Conservation (phyloP, 164 flowering plant species). For the Annona squamosa region DNA sequence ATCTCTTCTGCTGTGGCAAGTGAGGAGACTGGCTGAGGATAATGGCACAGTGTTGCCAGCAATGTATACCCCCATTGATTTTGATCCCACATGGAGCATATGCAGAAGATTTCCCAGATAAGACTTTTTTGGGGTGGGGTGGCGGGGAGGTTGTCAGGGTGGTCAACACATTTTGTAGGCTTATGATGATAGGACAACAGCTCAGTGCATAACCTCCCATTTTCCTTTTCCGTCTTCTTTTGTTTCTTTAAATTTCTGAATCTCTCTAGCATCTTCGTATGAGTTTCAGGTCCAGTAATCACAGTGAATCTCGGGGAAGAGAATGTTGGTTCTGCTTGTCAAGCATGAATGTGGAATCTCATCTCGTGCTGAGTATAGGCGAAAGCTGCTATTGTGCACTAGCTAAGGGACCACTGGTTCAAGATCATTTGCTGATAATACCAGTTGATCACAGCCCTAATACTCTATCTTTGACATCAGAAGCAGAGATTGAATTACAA, state of each 20-base stretch:
- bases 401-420: constrained; percentile 82
- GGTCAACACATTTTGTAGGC: no score
- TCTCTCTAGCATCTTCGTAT: constrained; percentile 4
- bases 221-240: not conserved
- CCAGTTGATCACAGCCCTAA: constrained; percentile 77
- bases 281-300: constrained; percentile 58
- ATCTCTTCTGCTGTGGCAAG: not conserved
- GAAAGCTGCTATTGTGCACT: constrained; percentile 76
- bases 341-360: constrained; percentile 82
- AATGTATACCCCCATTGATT: not conserved
- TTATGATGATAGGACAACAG: no score
- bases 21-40: no score
- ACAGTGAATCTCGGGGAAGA: constrained; percentile 6
- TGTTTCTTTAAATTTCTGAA: no score
- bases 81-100: not conserved
- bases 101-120: not conserved
- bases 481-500: constrained; percentile 50
- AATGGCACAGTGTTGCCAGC: not conserved
- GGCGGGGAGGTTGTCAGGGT: no score
- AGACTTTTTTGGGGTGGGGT: not conserved
- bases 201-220: no score
- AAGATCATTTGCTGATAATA: constrained; percentile 70
- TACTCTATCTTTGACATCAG: constrained; percentile 47
- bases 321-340: constrained; percentile 97
- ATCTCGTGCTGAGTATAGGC: constrained; percentile 70